Percentiles rank a stretch among this genome's conserved stretches.
Evolutionary conservation across 139 green algal genomes (phyloP).

Genomic region (Klebsormidium nitens): DNA sequence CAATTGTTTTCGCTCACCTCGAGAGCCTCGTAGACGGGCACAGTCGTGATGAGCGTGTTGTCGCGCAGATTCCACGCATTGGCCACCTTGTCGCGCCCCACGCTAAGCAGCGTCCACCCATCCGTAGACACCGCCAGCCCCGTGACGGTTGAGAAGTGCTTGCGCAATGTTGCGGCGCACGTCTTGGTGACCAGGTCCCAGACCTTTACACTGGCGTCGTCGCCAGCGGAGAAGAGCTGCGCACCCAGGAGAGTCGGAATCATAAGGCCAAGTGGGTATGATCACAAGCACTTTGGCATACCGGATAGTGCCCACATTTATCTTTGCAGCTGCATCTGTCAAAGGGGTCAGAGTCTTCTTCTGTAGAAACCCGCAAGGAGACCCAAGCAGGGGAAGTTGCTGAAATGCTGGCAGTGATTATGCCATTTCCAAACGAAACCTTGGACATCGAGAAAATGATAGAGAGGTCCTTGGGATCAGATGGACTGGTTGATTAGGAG

Average conservation of each 20-base stretch:
- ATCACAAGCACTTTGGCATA: too few species aligned
- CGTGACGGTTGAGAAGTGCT: slow-evolving; percentile 82
- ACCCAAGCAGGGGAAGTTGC: too few species aligned
- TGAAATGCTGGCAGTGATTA: too few species aligned
- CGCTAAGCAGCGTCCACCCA: slow-evolving; percentile 61
- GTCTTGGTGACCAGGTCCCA: slow-evolving; percentile 65
- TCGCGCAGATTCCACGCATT: slow-evolving; percentile 59
- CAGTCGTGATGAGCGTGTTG: slow-evolving; percentile 19
- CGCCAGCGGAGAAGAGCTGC: slow-evolving; percentile 64
- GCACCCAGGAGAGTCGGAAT: background rate
- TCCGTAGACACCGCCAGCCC: slow-evolving; percentile 62
- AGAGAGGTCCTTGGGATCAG: too few species aligned
- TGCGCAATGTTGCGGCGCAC: slow-evolving; percentile 59
- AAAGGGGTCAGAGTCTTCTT: too few species aligned
- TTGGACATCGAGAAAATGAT: too few species aligned
- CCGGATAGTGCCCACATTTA: too few species aligned
- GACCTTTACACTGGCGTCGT: slow-evolving; percentile 54
- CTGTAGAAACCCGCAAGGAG: too few species aligned
- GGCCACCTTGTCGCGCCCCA: slow-evolving; percentile 62
- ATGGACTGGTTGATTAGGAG: too few species aligned
- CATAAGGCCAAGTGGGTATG: too few species aligned
- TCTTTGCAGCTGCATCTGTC: too few species aligned
- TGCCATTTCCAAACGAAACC: too few species aligned
- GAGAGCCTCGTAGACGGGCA: slow-evolving; percentile 82
- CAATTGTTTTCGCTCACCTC: slow-evolving; percentile 56